Conservation (phyloP, 2,329 filamentous ascomycete species). For the Fusarium sp. region DNA sequence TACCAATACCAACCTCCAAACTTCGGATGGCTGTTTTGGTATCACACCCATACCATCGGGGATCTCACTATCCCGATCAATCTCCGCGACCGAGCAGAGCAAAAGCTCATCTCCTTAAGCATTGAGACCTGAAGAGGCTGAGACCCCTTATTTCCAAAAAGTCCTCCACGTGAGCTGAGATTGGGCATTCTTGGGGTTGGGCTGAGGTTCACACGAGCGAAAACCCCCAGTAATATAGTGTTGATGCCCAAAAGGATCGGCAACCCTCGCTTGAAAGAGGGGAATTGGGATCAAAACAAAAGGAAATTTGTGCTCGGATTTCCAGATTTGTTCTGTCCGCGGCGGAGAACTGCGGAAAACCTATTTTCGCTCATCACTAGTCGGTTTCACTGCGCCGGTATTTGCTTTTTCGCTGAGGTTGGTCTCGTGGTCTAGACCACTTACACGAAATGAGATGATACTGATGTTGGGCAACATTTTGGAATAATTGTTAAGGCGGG, state of each 20-base stretch:
- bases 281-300: conserved; percentile 14
- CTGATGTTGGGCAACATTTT: conserved; percentile 8
- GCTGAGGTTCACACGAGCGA: background rate
- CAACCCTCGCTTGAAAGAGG: conserved; percentile 8
- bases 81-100: conserved; percentile 11
- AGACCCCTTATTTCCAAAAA: conserved; percentile 1
- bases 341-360: background rate
- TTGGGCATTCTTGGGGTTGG: conserved; percentile 16
- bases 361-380: conserved; percentile 15
- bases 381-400: conserved; percentile 27
- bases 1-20: background rate
- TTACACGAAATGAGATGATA: conserved; percentile 2
- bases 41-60: conserved; percentile 5
- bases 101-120: background rate
- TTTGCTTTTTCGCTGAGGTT: conserved; percentile 13
- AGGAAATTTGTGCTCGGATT: conserved; percentile 9
- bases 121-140: background rate
- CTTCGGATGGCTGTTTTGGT: conserved; percentile 25
- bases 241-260: conserved; percentile 32
- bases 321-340: conserved; percentile 10
- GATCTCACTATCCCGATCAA: conserved; percentile 4
- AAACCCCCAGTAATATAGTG: background rate
- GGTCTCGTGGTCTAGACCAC: conserved; percentile 18
- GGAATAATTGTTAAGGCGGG: conserved; percentile 31
- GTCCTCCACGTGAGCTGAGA: conserved; percentile 6